phyloP scores from a whole-genome alignment of 2,329 filamentous ascomycete genomes.

The Aspergillus fumigatus region DNA sequence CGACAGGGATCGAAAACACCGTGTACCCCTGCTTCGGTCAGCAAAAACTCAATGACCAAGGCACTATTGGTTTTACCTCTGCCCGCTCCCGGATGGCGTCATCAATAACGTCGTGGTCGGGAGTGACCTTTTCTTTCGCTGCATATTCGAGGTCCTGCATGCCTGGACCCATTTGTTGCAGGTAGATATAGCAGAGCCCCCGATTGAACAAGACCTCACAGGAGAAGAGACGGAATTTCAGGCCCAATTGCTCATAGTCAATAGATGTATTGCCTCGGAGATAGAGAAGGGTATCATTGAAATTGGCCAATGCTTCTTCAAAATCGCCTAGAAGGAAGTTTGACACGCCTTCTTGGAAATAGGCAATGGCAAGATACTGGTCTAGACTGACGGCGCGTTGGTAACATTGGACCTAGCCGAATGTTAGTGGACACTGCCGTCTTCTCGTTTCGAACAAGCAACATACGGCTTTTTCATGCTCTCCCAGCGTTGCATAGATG shows the following conservation, averaged over 20 bases:
- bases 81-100: slow-evolving; percentile 92
- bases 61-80: slow-evolving; percentile 56
- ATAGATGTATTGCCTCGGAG: slow-evolving; percentile 94
- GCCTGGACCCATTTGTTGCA: slow-evolving; percentile 84
- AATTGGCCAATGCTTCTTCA: slow-evolving; percentile 93
- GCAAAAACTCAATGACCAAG: neutral
- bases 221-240: slow-evolving; percentile 94
- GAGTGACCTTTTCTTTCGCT: slow-evolving; percentile 90
- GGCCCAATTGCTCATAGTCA: slow-evolving; percentile 91
- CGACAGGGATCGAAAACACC: slow-evolving; percentile 96
- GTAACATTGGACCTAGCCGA: slow-evolving; percentile 81
- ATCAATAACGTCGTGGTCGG: slow-evolving; percentile 96
- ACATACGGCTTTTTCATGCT: slow-evolving; percentile 90
- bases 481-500: slow-evolving; percentile 91
- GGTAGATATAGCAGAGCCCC: slow-evolving; percentile 93
- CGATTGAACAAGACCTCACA: slow-evolving; percentile 98
- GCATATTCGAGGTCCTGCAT: slow-evolving; percentile 88
- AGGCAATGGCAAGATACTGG: slow-evolving; percentile 93
- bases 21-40: slow-evolving; percentile 72
- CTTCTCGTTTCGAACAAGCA: neutral
- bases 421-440: slow-evolving; percentile 7
- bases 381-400: slow-evolving; percentile 86
- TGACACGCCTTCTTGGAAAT: slow-evolving; percentile 97
- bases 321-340: slow-evolving; percentile 97
- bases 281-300: slow-evolving; percentile 95